Percentiles rank a stretch among this genome's conserved stretches.
Evolutionary conservation across 768 basidiomycete species (phyloP).

Genomic region (Trametes gibbosa): DNA sequence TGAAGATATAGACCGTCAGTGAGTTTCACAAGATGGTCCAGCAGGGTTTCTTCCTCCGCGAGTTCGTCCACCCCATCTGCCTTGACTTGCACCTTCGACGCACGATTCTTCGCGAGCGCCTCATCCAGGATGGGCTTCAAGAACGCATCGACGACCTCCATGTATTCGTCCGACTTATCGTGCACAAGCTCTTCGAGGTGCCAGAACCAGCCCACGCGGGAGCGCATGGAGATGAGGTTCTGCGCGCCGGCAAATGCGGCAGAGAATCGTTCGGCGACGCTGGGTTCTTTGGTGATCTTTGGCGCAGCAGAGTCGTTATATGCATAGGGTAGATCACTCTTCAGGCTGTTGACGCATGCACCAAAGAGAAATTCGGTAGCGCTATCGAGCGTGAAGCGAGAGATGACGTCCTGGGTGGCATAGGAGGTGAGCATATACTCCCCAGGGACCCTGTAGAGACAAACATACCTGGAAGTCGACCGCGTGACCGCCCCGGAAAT

Average conservation of each 20-base stretch:
- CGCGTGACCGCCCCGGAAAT: conserved; percentile 26
- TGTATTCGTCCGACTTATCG: conserved; percentile 32
- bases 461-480: conserved; percentile 31
- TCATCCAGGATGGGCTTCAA: conserved; percentile 40
- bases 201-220: conserved; percentile 35
- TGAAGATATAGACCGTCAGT: conserved; percentile 34
- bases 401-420: conserved; percentile 39
- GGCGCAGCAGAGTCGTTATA: conserved; percentile 1
- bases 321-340: conserved; percentile 13
- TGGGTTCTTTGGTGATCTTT: neutral
- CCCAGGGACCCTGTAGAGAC: too few relatives aligned
- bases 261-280: conserved; percentile 16
- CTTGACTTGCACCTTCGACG: conserved; percentile 1
- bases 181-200: conserved; percentile 37
- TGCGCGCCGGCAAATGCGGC: conserved; percentile 35
- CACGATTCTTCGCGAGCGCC: conserved; percentile 19
- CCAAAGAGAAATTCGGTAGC: conserved; percentile 56
- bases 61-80: conserved; percentile 2
- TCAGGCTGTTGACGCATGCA: conserved; percentile 39
- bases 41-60: conserved; percentile 36
- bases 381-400: conserved; percentile 50
- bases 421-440: neutral
- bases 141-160: conserved; percentile 38
- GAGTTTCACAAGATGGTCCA: conserved; percentile 39
- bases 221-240: conserved; percentile 28